Evolutionary conservation across 1,139 yeast species (phyloP), one percentile per base, ranked within the genome.

Genomic region (Yamadazyma diddensiae): DNA sequence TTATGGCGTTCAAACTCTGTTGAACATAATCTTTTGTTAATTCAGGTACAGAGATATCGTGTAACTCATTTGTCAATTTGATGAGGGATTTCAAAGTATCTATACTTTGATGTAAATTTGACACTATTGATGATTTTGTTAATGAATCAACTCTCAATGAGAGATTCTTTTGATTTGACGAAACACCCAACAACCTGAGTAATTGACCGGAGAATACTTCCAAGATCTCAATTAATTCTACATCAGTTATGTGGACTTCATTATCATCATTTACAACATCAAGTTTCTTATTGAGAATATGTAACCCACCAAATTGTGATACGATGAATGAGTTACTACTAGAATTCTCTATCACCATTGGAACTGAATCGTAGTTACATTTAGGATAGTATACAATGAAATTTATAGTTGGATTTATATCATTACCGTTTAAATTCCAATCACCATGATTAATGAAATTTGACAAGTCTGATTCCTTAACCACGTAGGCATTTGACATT

Each of bases 261-360:
- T 41, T 47, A 4, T 45, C 29, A 32, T 59, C 53, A 16, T 46
- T 39, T 16, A 55, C 46, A 26, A 59, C 50, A 16, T 47, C 43
- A 15, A 57, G 46, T 4, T 61, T 54, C 26, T 70, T 63, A 47
- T 80, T 77, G 36, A 73, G 56, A 15, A 81, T 66, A 31, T 61
- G 55, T 3, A 82, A 70, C 3, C 83, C 82, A 15, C 97, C 97
- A 95, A 95, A 90, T 59, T 86, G 95, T 6, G 97, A 95, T 20
- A 90, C 75, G 33, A 85, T 57, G 51, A 84, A 90, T 26, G 92
- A 78, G 48, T 82, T 77, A 33, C 86, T 71, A 1, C 43, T 40
- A 0, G 83, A 73, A 34, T 66, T 58, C 33, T 62, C 70, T 34
- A 74, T 69, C 9, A 42, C 26, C 21, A 71, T 49, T 1, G 82